These are phyloP conservation scores for Penicillium taxi DNA, from an alignment of 495 filamentous ascomycete genomes.

Conservation along the genomic window DNA sequence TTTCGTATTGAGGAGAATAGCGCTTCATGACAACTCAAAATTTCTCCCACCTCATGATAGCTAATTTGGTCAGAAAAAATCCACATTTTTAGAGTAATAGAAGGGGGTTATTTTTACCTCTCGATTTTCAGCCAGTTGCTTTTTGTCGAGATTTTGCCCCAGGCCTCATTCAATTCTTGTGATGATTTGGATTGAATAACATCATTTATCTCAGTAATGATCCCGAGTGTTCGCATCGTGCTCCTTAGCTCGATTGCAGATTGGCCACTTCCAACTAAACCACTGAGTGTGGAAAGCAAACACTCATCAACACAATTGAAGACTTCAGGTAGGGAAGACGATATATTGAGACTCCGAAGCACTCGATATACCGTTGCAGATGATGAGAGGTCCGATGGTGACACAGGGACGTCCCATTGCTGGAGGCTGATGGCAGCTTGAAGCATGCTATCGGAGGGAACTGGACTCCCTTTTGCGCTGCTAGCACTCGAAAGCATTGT, in stretches of 20 bases:
- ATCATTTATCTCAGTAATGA: conserved; percentile 76
- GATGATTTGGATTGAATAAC: conserved; percentile 51
- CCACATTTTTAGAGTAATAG: not conserved
- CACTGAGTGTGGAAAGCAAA: conserved; percentile 54
- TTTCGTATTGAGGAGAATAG: conserved; percentile 73
- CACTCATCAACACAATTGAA: conserved; percentile 50
- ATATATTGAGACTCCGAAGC: conserved; percentile 71
- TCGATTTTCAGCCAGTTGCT: conserved; percentile 71
- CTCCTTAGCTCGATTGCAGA: conserved; percentile 54
- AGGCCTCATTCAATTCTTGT: conserved; percentile 52
- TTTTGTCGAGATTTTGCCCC: conserved; percentile 55
- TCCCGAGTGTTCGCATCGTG: conserved; percentile 63
- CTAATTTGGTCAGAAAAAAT: conserved; percentile 34
- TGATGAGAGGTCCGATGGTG: conserved; percentile 50
- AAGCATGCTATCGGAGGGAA: conserved; percentile 61
- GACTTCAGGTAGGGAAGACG: conserved; percentile 45
- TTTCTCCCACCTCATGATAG: conserved; percentile 70
- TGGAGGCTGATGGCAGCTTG: conserved; percentile 78
- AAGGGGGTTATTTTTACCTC: conserved; percentile 46
- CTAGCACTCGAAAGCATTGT: conserved; percentile 31
- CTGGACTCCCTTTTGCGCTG: conserved; percentile 20
- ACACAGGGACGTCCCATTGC: conserved; percentile 85
- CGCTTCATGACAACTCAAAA: conserved; percentile 74
- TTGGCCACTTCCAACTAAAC: conserved; percentile 46
- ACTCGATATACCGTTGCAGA: conserved; percentile 66